Evolutionary conservation across 176 grass and related monocot genomes (phyloP), one percentile per base, ranked within the genome.

Genomic region (Chrysopogon serrulatus): DNA sequence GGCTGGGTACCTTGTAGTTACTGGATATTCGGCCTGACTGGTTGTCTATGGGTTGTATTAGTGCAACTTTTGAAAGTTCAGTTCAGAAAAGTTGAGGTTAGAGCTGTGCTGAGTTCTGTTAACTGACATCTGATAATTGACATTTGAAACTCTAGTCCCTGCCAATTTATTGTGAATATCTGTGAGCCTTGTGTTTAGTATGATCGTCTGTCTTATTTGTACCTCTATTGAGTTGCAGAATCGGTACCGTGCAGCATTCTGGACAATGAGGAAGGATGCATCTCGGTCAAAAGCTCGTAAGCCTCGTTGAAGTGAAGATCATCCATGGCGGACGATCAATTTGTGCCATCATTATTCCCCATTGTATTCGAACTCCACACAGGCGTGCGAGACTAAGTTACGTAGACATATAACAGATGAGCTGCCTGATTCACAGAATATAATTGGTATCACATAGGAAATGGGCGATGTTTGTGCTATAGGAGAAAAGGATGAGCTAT

Each of bases 231-330:
- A 59, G 71, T 84, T 85, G 87, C 93, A 98, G 96, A 98, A 93
- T 71, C 87, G 73, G 41, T 98, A 98, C 57, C 71, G 18, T 30
- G 83, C 93, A 18, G 85, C 89, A 44, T 98, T 95, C 87, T 98
- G 92, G 95, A 95, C 92, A 17, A 93, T 95, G 91, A 95, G 75
- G 87, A 98, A 92, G 79, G 87, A 85, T 21, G 76, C 80, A 42
- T 87, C 89, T 51, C 75, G 40, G 32, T 73, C 74, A 75, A 90
- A 90, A 48, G 84, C 61, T 60, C 49, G 79, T 34, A 86, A 61
- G 68, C 13, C 6, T 4, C 14, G 11, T 34, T 87, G 74, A 83
- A 21, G 24, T 10, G 19, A 26, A 73, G 68, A 79, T 60, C 30
- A 51, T 47, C 43, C n/a, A 11, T 30, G 27, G 19, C 11, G 27